Base-by-base conservation (phyloP, 371 early-diverging fungal genomes). In the Mortierella sp. region DNA sequence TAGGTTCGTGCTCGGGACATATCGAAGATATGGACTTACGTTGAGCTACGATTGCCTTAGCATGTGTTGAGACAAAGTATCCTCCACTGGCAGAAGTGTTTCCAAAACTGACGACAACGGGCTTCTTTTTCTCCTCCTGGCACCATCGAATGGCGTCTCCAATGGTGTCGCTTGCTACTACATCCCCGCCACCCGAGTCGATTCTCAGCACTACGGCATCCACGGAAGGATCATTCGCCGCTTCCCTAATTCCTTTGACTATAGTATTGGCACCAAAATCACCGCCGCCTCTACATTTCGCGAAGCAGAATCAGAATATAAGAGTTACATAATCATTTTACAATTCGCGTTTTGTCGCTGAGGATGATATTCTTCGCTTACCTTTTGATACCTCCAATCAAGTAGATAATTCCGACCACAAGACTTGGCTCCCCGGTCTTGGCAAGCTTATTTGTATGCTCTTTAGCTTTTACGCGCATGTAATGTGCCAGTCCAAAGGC, bases 151-250 rank as follows among this genome's bases (percentile, higher is more conserved):
- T 79, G 1, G 86, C 82, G 27, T 84, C 86, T 53, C 82, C 82
- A 41, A 88, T 85, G 1, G 85, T 85, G 27, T 88, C 88, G 50
- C 84, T 81, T 2, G 87, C 86, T 28, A 85, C 75, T 4, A 80
- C 82, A 49, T 87, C 90, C 41, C 88, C 88, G 17, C 90, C 88
- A 32, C 84, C 84, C 49, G 85, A 82, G 62, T 89, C 84, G 21
- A 89, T 82, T 47, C 90, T 82, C 43, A 89, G 43, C 3, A 89
- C 87, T 26, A 89, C 73, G 0, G 83, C 84, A 8, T 81, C 81
- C 24, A 88, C 82, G 2, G 68, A 37, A 12, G 72, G 58, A 44
- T 88, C 85, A 26, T 71, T 58, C 3, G 84, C 88, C 0, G 87
- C 87, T 9, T 87, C 81, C 28, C 72, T 55, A 21, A 90, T 62